A percentile compares a stretch with the other conserved stretches of the same genome.
Evolutionary conservation across 2,329 filamentous ascomycete genomes (phyloP).

Genomic region (Pseudogymnoascus sp.): DNA sequence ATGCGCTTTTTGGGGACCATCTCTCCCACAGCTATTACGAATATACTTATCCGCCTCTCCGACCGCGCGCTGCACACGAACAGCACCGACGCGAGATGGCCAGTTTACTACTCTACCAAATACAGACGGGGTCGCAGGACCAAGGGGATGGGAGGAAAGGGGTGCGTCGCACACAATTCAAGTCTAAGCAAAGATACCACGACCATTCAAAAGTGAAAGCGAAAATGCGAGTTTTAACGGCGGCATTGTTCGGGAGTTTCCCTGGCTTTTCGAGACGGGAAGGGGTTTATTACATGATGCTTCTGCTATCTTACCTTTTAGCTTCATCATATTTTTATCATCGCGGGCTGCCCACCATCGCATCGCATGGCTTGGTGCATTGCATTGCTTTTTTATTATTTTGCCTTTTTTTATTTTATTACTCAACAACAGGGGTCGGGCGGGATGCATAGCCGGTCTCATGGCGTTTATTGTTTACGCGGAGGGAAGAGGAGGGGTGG

Average conservation of each 20-base stretch:
- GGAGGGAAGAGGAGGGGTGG: not conserved
- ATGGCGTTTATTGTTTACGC: not conserved
- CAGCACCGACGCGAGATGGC: not conserved
- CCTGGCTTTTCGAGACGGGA: conserved; percentile 4
- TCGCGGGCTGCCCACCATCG: not conserved
- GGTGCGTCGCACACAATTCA: not conserved
- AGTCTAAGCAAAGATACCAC: not conserved
- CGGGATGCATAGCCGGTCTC: not conserved
- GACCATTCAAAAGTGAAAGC: not conserved
- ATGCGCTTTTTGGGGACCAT: not conserved
- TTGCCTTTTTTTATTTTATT: not conserved
- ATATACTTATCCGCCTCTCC: not conserved
- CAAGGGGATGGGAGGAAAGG: not conserved
- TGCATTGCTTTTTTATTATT: not conserved
- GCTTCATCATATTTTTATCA: not conserved
- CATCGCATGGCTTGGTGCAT: not conserved
- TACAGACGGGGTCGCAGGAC: not conserved
- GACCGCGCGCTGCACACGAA: not conserved
- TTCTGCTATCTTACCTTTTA: not conserved
- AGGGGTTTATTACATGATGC: not conserved
- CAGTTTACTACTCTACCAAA: not conserved
- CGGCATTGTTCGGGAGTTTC: not conserved
- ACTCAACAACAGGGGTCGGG: not conserved
- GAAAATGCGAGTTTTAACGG: not conserved
- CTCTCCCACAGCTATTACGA: not conserved